These are phyloP conservation scores for Lasiosphaeria hispida DNA, from an alignment of 495 filamentous ascomycete genomes.

Conservation along the genomic window DNA sequence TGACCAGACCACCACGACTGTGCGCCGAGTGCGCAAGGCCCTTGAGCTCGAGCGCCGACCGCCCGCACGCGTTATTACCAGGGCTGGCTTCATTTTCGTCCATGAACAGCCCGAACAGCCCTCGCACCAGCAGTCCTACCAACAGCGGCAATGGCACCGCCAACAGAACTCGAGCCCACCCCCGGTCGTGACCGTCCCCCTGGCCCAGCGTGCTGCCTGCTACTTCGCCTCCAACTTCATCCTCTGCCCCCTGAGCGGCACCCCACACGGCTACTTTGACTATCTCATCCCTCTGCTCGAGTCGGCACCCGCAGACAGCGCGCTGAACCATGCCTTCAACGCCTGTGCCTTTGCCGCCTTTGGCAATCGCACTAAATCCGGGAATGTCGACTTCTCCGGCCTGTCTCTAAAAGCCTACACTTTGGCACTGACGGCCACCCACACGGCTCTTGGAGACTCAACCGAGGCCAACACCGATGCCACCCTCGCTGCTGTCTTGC, in stretches of 20 bases:
- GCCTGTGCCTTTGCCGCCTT: slow-evolving; percentile 58
- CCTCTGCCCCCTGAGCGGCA: slow-evolving; percentile 41
- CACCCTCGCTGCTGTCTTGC: slow-evolving; percentile 25
- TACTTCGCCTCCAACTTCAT: slow-evolving; percentile 57
- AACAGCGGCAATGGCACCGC: background rate
- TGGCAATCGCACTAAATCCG: slow-evolving; percentile 39
- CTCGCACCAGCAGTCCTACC: background rate
- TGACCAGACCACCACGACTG: slow-evolving; percentile 59
- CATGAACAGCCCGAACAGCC: slow-evolving; percentile 13
- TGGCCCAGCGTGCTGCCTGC: slow-evolving; percentile 51
- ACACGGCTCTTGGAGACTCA: slow-evolving; percentile 52
- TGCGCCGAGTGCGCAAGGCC: slow-evolving; percentile 44
- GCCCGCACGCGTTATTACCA: background rate
- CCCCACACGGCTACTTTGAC: slow-evolving; percentile 53
- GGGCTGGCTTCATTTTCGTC: slow-evolving; percentile 2
- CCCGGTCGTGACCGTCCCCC: slow-evolving; percentile 27
- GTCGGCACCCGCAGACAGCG: slow-evolving; percentile 43
- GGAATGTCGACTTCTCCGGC: slow-evolving; percentile 31
- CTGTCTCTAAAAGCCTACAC: slow-evolving; percentile 44
- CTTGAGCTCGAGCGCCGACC: background rate
- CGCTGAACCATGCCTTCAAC: slow-evolving; percentile 54
- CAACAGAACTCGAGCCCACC: slow-evolving; percentile 8
- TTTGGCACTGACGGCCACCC: slow-evolving; percentile 52
- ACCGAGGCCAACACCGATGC: slow-evolving; percentile 27
- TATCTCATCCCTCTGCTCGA: slow-evolving; percentile 55